Base-by-base conservation (phyloP, 23 red algal genomes). In the Chondrus crispus region DNA sequence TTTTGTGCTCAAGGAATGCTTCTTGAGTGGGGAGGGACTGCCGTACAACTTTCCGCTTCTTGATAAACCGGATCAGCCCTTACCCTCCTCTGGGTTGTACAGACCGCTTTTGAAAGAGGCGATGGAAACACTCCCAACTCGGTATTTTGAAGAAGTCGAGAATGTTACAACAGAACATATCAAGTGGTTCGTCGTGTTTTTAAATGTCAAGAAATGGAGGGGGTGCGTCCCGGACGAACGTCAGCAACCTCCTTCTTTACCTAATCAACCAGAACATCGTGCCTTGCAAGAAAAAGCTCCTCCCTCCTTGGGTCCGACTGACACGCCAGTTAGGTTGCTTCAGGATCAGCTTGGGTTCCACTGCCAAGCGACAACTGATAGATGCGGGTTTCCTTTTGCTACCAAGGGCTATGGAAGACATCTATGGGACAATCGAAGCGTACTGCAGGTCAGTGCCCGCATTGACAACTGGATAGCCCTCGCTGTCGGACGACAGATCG, bases 381-480 rank as follows among this genome's bases (percentile, higher is more conserved):
- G 48, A 64, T 89, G 85, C 49, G 73, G 68, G 4, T 89, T 89
- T 70, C 85, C 85, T 4, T 89, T 89, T 58, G 46, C 71, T 47
- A 58, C 3, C 4, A 18, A 32, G 5, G 33, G 71, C 36, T 89
- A 89, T 78, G 85, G 85, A 44, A 53, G 69, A 47, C 62, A 89
- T 63, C 51, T 89, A 30, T 89, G 85, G 85, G 47, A 58, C 70
- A 89, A 89, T 60, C 68, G 85, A 43, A 70, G 85, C 39, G 45
- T 89, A 22, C 51, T 89, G 5, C 85, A 89, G 51, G 73, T 89
- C 22, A 89, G 85, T 48, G 85, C 85, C 32, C 69, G 85, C 37
- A 89, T 89, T 40, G 85, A 89, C 64, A 89, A 89, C 70, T 89
- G 85, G 85, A 30, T 89, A 20, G 69, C 85, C 3, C 48, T 89